Conservation (phyloP, 2,329 filamentous ascomycete species). For the Monosporascus sp. region DNA sequence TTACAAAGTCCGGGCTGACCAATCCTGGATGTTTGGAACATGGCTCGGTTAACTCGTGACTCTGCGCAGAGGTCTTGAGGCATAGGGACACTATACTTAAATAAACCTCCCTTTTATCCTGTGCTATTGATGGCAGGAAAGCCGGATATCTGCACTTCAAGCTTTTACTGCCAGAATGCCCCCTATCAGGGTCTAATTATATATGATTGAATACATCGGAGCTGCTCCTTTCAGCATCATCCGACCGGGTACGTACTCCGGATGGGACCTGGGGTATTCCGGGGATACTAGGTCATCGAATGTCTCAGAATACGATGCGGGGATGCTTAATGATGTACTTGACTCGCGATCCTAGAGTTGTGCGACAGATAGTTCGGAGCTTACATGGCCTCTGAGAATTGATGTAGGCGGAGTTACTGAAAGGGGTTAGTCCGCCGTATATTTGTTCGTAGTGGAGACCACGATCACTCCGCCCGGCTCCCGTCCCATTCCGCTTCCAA, state of each 20-base stretch:
- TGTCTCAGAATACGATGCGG: neutral
- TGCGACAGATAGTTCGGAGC: neutral
- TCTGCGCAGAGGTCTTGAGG: no score
- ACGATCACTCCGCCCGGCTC: no score
- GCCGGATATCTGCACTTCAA: no score
- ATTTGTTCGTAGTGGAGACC: no score
- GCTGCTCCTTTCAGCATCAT: neutral
- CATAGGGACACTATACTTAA: no score
- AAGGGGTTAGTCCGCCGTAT: neutral
- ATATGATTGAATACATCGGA: neutral
- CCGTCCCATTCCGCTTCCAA: no score
- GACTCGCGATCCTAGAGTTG: neutral
- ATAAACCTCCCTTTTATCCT: no score
- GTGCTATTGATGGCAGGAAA: no score
- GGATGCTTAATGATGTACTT: neutral
- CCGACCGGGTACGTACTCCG: neutral
- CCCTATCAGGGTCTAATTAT: neutral
- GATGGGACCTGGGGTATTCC: no score
- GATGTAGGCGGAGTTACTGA: neutral
- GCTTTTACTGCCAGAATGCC: no score
- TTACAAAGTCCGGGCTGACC: neutral
- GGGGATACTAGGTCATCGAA: no score
- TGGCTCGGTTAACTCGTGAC: neutral
- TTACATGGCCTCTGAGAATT: neutral
- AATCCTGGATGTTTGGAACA: slow-evolving; percentile 4